Base-by-base conservation (phyloP, 2,329 filamentous ascomycete genomes). In the Fusarium tuaranense region DNA sequence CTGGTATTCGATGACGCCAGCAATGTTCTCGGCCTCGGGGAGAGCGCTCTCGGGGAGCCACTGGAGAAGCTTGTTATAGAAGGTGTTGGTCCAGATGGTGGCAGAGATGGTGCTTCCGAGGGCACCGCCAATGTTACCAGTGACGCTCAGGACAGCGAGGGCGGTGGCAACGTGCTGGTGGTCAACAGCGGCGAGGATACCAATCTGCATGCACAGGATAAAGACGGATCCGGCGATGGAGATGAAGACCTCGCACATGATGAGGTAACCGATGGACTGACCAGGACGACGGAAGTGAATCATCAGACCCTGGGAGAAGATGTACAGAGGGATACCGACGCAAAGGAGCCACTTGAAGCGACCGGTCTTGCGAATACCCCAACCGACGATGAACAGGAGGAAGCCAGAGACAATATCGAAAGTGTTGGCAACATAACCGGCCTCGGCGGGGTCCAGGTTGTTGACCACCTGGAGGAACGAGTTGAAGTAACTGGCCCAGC, bases 391-490 rank as follows among this genome's bases (percentile, higher is more conserved):
- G 10, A 88, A 80, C 18, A 83, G 80, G 69, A 84, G 86, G 69
- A 90, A 84, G 25, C 83, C 81, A 7, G 83, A 86, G 12, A 88
- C 88, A 4, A 89, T 81, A 55, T 81, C 83, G 78, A 87, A 88
- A 32, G 86, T 87, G 65, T 87, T 83, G 55, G 71, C 77, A 66
- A 88, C 85, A 71, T 89, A 89, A 65, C 84, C 84, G 1, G 88
- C 84, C 63, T 87, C 80, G 27, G 86, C 82, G 7, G 87, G 81
- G 65, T 82, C 81, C 53, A 88, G 83, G 65, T 85, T 82, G 73
- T 87, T 84, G 63, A 91, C 83, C 3, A 88, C 86, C 74, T 88
- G 83, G 2, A 92, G 79, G 60, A 88, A 90, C 2, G 87, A 88
- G 38, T 84, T 83, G 65, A 86, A 86, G 79, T 88, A 89, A 36